phyloP scores from a whole-genome alignment of 495 filamentous ascomycete genomes.

The Daldinia decipiens region DNA sequence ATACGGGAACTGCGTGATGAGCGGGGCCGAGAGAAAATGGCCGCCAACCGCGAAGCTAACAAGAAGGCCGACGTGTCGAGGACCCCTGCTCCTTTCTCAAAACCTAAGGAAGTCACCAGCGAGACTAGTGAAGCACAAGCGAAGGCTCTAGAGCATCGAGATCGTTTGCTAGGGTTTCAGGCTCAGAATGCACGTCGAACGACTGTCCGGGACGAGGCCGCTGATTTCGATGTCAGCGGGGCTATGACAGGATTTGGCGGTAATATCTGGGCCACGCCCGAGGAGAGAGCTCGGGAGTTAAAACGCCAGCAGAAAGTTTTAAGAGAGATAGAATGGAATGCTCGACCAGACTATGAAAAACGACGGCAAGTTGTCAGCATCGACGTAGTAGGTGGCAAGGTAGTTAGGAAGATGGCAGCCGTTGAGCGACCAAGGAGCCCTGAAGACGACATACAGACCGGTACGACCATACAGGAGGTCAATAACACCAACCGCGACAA shows the following conservation, averaged over 20 bases:
- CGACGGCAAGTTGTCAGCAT: slow-evolving; percentile 86
- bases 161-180: slow-evolving; percentile 84
- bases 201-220: slow-evolving; percentile 89
- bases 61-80: slow-evolving; percentile 70
- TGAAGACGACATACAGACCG: slow-evolving; percentile 51
- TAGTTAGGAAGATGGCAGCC: slow-evolving; percentile 76
- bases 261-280: slow-evolving; percentile 88
- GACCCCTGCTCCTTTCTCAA: slow-evolving; percentile 59
- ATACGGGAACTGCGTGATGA: slow-evolving; percentile 87
- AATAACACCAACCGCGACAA: slow-evolving; percentile 23
- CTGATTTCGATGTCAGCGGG: slow-evolving; percentile 85
- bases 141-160: slow-evolving; percentile 79
- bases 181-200: slow-evolving; percentile 88
- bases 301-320: slow-evolving; percentile 91
- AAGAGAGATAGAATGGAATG: slow-evolving; percentile 89
- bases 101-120: slow-evolving; percentile 54
- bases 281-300: slow-evolving; percentile 85
- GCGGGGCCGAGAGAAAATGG: slow-evolving; percentile 84
- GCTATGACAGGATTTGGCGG: slow-evolving; percentile 56
- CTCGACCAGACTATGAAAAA: slow-evolving; percentile 93
- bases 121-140: slow-evolving; percentile 56
- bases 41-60: slow-evolving; percentile 74
- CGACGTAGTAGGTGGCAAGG: slow-evolving; percentile 80
- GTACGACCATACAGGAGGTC: slow-evolving; percentile 32
- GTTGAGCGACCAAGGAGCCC: slow-evolving; percentile 63